Percentiles rank a stretch among this genome's conserved stretches.
phyloP scores from a whole-genome alignment of 2,329 filamentous ascomycete genomes.

The Fusarium sp. region DNA sequence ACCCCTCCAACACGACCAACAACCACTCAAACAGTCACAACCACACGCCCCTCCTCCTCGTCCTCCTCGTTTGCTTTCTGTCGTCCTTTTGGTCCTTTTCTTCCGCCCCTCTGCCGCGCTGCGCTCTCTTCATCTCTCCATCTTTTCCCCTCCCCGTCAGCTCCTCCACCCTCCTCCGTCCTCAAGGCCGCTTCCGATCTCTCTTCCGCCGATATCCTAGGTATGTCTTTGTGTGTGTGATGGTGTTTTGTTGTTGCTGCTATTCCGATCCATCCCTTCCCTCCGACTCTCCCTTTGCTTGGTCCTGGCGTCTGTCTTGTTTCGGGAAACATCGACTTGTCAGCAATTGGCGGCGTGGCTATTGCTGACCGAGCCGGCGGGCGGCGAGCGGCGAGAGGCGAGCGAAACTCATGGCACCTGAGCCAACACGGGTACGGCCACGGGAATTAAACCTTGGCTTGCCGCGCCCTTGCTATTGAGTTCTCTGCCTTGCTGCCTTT shows the following conservation, averaged over 20 bases:
- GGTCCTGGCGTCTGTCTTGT: neutral
- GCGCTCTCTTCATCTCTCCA: neutral
- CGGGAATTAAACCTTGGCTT: constrained; percentile 34
- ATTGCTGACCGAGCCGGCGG: constrained; percentile 16
- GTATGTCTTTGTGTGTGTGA: constrained; percentile 2
- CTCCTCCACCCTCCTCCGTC: neutral
- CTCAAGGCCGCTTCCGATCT: neutral
- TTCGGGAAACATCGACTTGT: constrained; percentile 4
- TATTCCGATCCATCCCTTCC: neutral
- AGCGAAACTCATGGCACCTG: constrained; percentile 17
- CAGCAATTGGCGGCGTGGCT: constrained; percentile 19
- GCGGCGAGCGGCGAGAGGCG: constrained; percentile 23
- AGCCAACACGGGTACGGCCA: constrained; percentile 6
- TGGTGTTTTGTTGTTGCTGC: neutral
- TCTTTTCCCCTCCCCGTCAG: neutral
- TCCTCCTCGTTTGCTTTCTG: constrained; percentile 3
- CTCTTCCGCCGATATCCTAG: neutral
- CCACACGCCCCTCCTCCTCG: constrained; percentile 10
- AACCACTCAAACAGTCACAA: constrained; percentile 14
- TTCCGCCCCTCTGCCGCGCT: neutral
- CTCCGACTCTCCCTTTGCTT: neutral
- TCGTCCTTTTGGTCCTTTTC: neutral
- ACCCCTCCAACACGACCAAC: constrained; percentile 11
- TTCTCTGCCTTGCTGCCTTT: neutral
- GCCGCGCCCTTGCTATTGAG: constrained; percentile 7